Evolutionary conservation across 2,329 filamentous ascomycete species (phyloP).

Genomic region (Ophiosphaerella korrae): DNA sequence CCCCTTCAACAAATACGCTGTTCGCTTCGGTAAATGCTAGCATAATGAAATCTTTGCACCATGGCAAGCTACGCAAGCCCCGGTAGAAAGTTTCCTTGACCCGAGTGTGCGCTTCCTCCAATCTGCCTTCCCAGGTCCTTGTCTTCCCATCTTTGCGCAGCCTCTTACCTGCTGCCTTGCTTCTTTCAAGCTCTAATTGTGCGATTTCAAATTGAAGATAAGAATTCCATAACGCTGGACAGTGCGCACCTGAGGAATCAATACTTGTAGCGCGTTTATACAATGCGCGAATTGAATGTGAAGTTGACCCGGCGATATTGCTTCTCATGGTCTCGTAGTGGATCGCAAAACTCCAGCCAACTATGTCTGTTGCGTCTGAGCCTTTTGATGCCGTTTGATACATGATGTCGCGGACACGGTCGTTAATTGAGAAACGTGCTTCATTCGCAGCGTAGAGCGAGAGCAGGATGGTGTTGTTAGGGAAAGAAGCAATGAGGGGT

Average conservation of each 20-base stretch:
- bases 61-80: slow-evolving; percentile 63
- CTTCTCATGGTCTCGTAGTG: slow-evolving; percentile 57
- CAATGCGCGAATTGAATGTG: slow-evolving; percentile 59
- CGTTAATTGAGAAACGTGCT: slow-evolving; percentile 71
- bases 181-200: slow-evolving; percentile 18
- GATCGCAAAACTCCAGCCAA: slow-evolving; percentile 61
- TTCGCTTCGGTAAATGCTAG: slow-evolving; percentile 56
- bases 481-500: slow-evolving; percentile 67
- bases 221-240: slow-evolving; percentile 37
- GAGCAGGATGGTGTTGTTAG: slow-evolving; percentile 77
- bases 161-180: slow-evolving; percentile 9
- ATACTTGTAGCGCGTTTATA: slow-evolving; percentile 58
- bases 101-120: slow-evolving; percentile 42
- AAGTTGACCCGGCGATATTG: slow-evolving; percentile 50
- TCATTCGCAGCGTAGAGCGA: slow-evolving; percentile 76
- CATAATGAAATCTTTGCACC: slow-evolving; percentile 66
- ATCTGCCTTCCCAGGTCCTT: slow-evolving; percentile 19
- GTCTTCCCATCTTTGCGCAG: slow-evolving; percentile 25
- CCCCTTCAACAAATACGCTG: slow-evolving; percentile 49
- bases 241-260: slow-evolving; percentile 34
- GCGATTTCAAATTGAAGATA: slow-evolving; percentile 41
- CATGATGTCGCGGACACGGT: slow-evolving; percentile 74
- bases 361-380: slow-evolving; percentile 45
- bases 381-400: slow-evolving; percentile 47
- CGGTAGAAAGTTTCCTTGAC: slow-evolving; percentile 61